Evolutionary conservation across 192 early-diverging fungal genomes (phyloP).

Genomic region (Coemansia sp.): DNA sequence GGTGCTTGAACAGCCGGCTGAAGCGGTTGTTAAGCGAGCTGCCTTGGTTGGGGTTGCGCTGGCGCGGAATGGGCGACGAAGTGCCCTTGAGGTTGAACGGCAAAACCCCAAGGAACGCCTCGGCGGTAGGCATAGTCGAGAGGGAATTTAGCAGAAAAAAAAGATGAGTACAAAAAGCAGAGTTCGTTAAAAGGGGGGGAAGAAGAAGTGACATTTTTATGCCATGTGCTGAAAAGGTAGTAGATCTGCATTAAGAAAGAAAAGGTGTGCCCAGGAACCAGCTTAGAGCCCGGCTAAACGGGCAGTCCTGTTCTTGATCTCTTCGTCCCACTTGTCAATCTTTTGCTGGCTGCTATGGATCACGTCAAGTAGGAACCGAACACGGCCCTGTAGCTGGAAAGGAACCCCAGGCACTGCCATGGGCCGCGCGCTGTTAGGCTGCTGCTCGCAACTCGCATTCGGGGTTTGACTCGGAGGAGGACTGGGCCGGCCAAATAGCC

Average conservation of each 20-base stretch:
- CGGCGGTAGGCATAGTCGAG: conserved; percentile 39
- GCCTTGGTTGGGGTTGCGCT: conserved; percentile 40
- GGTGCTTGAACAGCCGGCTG: conserved; percentile 48
- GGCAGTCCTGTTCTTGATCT: conserved; percentile 16
- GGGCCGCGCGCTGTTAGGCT: neutral
- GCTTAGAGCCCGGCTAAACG: conserved; percentile 17
- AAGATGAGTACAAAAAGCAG: conserved; percentile 2
- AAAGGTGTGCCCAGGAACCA: too few relatives aligned
- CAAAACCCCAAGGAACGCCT: conserved; percentile 47
- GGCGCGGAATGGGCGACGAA: conserved; percentile 41
- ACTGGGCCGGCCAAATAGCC: conserved; percentile 52
- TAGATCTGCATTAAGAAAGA: neutral
- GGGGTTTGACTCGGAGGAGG: conserved; percentile 2
- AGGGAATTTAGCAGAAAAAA: neutral
- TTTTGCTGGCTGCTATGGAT: conserved; percentile 58
- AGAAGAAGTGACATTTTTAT: neutral
- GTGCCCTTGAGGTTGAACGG: conserved; percentile 48
- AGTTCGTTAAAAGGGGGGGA: conserved; percentile 1
- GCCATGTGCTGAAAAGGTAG: neutral
- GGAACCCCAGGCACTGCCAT: conserved; percentile 54
- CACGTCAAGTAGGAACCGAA: conserved; percentile 58
- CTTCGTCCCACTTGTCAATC: conserved; percentile 56
- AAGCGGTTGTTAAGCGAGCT: conserved; percentile 47
- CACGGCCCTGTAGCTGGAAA: conserved; percentile 57
- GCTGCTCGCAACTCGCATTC: neutral